A percentile compares a stretch with the other conserved stretches of the same genome.
Evolutionary conservation across 2,329 filamentous ascomycete species (phyloP).

Genomic region (Ascochyta rabiei): DNA sequence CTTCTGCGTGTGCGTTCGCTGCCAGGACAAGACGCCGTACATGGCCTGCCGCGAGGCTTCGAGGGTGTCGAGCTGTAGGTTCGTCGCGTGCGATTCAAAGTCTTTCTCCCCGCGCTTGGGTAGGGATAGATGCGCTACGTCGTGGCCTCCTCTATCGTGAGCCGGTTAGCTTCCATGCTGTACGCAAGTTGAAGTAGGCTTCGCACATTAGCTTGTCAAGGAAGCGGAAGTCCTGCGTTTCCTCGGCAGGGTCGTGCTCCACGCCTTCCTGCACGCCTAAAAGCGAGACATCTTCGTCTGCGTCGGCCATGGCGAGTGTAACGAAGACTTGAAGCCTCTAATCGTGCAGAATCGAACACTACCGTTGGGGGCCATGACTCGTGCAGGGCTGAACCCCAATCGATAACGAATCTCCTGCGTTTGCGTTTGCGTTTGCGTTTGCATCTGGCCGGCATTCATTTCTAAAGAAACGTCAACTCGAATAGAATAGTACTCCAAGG

Average conservation of each 20-base stretch:
- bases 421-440: too few relatives aligned
- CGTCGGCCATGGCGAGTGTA: constrained; percentile 39
- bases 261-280: constrained; percentile 29
- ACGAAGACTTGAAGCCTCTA: not conserved
- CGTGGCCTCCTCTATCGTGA: constrained; percentile 21
- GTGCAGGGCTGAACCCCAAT: constrained; percentile 9
- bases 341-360: constrained; percentile 6
- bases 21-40: constrained; percentile 82
- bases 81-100: constrained; percentile 91
- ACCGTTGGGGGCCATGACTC: constrained; percentile 18
- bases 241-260: constrained; percentile 69
- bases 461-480: constrained; percentile 15
- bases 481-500: not conserved
- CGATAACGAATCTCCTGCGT: constrained; percentile 2
- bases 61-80: constrained; percentile 77
- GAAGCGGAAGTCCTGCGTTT: constrained; percentile 85
- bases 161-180: not conserved
- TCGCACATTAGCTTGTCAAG: constrained; percentile 63
- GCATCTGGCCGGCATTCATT: too few relatives aligned
- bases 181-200: not conserved
- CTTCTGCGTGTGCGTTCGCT: constrained; percentile 73
- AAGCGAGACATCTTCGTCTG: constrained; percentile 43
- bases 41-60: constrained; percentile 84
- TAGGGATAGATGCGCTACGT: constrained; percentile 58
- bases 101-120: constrained; percentile 96